phyloP scores from a whole-genome alignment of 805 yeast genomes.

The Pichia phayaonensis region DNA sequence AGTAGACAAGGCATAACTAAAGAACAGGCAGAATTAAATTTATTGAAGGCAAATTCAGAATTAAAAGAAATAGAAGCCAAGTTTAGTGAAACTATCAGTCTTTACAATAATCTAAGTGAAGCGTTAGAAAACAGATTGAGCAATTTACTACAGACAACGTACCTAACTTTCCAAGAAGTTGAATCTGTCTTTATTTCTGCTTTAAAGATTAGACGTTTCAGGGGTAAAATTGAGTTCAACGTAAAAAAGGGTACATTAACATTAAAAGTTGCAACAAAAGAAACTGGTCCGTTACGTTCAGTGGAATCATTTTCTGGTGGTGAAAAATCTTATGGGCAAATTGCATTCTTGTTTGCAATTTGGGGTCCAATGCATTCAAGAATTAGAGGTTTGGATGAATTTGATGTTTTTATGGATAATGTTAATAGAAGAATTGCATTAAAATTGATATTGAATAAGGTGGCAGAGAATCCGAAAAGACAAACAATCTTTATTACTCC shows the following conservation, averaged over 20 bases:
- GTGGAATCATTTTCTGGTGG: slow-evolving; percentile 92
- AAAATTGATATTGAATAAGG: slow-evolving; percentile 60
- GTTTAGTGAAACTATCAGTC: slow-evolving; percentile 27
- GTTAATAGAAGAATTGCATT: slow-evolving; percentile 79
- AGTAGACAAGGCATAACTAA: slow-evolving; percentile 44
- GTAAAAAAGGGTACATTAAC: slow-evolving; percentile 41
- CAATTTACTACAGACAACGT: slow-evolving; percentile 34
- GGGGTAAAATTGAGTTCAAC: slow-evolving; percentile 65
- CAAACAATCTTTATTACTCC: slow-evolving; percentile 95
- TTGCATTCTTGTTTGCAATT: slow-evolving; percentile 76
- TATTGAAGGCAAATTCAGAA: slow-evolving; percentile 35
- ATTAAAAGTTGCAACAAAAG: slow-evolving; percentile 55
- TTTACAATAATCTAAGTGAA: slow-evolving; percentile 24
- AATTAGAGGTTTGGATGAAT: slow-evolving; percentile 88
- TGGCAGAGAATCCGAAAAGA: slow-evolving; percentile 54
- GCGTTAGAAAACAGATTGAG: slow-evolving; percentile 38
- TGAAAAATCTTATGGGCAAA: slow-evolving; percentile 89
- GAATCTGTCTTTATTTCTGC: slow-evolving; percentile 52
- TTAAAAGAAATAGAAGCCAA: slow-evolving; percentile 36
- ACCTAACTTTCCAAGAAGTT: slow-evolving; percentile 39
- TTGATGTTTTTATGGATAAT: slow-evolving; percentile 96
- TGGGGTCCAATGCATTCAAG: slow-evolving; percentile 91
- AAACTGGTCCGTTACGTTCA: slow-evolving; percentile 50
- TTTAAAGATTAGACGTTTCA: slow-evolving; percentile 58
- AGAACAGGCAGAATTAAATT: slow-evolving; percentile 45